Percentiles rank a stretch among this genome's conserved stretches.
phyloP scores from a whole-genome alignment of 257 asterid genomes.

The Schizonepeta tenuifolia region DNA sequence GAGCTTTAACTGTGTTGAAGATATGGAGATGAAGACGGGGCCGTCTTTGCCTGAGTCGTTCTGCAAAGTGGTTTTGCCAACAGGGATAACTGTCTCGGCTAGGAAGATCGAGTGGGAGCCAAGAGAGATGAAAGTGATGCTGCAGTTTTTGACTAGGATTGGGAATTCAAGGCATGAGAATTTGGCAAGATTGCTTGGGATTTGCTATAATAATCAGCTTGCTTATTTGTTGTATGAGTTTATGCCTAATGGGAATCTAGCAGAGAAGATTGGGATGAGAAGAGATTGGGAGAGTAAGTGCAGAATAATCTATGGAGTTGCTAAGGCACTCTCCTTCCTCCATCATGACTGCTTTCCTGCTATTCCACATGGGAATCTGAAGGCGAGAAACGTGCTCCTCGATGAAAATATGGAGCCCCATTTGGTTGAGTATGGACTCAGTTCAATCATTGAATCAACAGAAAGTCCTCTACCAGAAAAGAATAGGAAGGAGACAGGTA shows the following conservation, averaged over 20 bases:
- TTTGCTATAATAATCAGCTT: constrained; percentile 59
- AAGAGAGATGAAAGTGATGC: constrained; percentile 41
- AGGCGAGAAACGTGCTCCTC: constrained; percentile 63
- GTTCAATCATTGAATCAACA: constrained; percentile 44
- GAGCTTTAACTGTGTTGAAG: constrained; percentile 58
- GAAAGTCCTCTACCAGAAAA: constrained; percentile 34
- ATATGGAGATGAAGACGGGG: constrained; percentile 27
- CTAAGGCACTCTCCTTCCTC: constrained; percentile 73
- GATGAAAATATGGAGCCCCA: constrained; percentile 91
- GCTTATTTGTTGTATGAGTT: constrained; percentile 83
- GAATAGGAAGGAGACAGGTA: constrained; percentile 61
- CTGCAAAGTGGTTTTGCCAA: constrained; percentile 76
- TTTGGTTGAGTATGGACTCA: constrained; percentile 75
- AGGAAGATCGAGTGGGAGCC: constrained; percentile 78
- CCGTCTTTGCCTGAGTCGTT: constrained; percentile 47
- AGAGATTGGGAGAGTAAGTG: constrained; percentile 73
- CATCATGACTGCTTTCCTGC: constrained; percentile 85
- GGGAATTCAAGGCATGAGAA: constrained; percentile 85
- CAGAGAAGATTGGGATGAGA: constrained; percentile 57
- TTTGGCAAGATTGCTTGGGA: constrained; percentile 75
- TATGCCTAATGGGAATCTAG: constrained; percentile 68
- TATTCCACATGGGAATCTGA: constrained; percentile 81
- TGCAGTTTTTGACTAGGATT: constrained; percentile 51
- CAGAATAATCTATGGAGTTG: constrained; percentile 63
- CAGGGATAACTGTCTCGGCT: constrained; percentile 79